Percentiles rank a stretch among this genome's conserved stretches.
Evolutionary conservation across 2,329 filamentous ascomycete species (phyloP).

Genomic region (Claviceps lovelessii): DNA sequence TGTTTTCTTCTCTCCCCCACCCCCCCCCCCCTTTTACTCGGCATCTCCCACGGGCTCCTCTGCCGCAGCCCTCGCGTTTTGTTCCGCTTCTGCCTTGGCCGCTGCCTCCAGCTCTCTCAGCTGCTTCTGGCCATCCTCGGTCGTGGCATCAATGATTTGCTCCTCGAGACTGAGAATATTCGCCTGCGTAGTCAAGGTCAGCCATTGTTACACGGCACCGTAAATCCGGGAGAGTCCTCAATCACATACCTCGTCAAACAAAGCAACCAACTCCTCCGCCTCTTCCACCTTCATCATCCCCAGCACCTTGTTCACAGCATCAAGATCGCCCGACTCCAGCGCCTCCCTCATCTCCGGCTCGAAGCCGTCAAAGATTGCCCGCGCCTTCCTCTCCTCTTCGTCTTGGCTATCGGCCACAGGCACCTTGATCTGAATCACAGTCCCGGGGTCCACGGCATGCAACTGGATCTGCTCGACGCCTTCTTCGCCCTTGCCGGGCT

Average conservation of each 20-base stretch:
- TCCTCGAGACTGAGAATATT: conserved; percentile 85
- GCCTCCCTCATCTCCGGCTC: conserved; percentile 67
- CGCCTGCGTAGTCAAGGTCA: conserved; percentile 30
- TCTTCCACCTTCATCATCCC: conserved; percentile 81
- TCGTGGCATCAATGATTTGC: conserved; percentile 89
- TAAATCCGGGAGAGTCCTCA: background rate
- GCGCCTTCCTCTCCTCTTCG: conserved; percentile 45
- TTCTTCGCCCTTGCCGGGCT: conserved; percentile 20
- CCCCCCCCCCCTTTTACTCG: background rate
- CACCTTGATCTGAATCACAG: conserved; percentile 76
- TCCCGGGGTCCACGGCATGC: conserved; percentile 86
- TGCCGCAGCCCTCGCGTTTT: background rate
- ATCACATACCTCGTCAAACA: conserved; percentile 52
- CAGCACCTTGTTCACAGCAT: conserved; percentile 44
- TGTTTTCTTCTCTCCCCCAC: background rate
- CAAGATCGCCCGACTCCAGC: conserved; percentile 74
- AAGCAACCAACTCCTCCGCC: conserved; percentile 69
- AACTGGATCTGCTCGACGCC: conserved; percentile 91
- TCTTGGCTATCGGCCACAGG: conserved; percentile 56
- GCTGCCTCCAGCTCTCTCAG: conserved; percentile 58
- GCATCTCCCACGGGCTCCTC: conserved; percentile 2
- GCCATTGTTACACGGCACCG: background rate
- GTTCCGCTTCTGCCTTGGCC: conserved; percentile 15
- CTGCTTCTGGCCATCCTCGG: conserved; percentile 66
- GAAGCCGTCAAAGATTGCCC: conserved; percentile 74